Evolutionary conservation across 2,329 filamentous ascomycete species (phyloP).

Genomic region (Graphilbum ipis-grandicollis): DNA sequence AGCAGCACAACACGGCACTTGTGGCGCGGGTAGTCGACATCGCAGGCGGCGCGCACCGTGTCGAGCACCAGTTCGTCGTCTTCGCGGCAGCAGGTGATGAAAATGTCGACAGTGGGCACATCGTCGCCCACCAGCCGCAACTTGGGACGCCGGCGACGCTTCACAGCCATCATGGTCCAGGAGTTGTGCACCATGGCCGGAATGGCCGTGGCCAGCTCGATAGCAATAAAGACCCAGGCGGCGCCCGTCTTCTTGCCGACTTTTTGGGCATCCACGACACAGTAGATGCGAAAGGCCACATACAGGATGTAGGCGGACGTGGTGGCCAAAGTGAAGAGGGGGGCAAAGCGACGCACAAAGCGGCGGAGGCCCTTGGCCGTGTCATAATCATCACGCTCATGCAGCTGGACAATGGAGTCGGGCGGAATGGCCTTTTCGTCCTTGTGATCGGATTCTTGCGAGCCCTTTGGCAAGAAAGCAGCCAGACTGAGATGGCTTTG

Average conservation of each 20-base stretch:
- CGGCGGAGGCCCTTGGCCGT: constrained; percentile 24
- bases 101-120: constrained; percentile 36
- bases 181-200: constrained; percentile 10
- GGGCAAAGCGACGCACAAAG: constrained; percentile 18
- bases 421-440: constrained; percentile 16
- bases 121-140: constrained; percentile 29
- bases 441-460: constrained; percentile 11
- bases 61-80: constrained; percentile 37
- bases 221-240: constrained; percentile 10
- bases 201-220: constrained; percentile 10
- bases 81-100: constrained; percentile 41
- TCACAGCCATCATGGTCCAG: constrained; percentile 10
- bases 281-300: constrained; percentile 32
- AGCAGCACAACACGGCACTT: constrained; percentile 36
- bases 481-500: constrained; percentile 25
- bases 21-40: constrained; percentile 34
- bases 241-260: constrained; percentile 18
- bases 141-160: constrained; percentile 27
- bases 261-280: constrained; percentile 31
- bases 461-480: constrained; percentile 18
- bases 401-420: constrained; percentile 20
- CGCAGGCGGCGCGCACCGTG: constrained; percentile 35
- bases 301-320: constrained; percentile 23
- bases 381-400: constrained; percentile 25
- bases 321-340: constrained; percentile 22